Conservation (phyloP, 2,329 filamentous ascomycete genomes). For the Plenodomus lindquistii region DNA sequence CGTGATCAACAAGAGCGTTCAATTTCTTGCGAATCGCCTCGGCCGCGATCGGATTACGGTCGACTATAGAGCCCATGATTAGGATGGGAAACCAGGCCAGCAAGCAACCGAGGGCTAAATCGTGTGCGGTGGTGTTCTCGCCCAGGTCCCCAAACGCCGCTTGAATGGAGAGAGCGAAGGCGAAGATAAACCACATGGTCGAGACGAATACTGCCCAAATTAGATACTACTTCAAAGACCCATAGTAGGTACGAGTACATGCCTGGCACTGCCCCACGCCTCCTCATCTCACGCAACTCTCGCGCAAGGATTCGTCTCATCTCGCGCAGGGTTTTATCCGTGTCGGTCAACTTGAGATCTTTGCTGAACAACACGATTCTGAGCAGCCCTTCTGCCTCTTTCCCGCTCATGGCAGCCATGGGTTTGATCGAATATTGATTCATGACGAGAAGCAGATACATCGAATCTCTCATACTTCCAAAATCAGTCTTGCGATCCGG, state of each 20-base stretch:
- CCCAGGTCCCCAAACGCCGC: conserved; percentile 44
- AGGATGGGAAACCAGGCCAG: conserved; percentile 53
- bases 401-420: conserved; percentile 22
- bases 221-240: background rate
- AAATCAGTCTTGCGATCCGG: conserved; percentile 38
- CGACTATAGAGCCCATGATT: conserved; percentile 51
- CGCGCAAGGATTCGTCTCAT: conserved; percentile 43
- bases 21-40: conserved; percentile 46
- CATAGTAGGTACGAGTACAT: background rate
- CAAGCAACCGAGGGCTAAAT: conserved; percentile 50
- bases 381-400: conserved; percentile 45
- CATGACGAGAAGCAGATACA: conserved; percentile 51
- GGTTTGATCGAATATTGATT: conserved; percentile 51
- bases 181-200: conserved; percentile 50
- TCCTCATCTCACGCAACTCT: conserved; percentile 47
- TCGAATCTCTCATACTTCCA: conserved; percentile 47
- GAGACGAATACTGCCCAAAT: conserved; percentile 42
- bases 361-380: conserved; percentile 49
- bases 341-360: conserved; percentile 36
- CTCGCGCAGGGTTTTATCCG: conserved; percentile 34
- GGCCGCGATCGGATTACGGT: conserved; percentile 51
- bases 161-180: conserved; percentile 44
- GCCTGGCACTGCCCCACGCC: conserved; percentile 46
- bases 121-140: conserved; percentile 49
- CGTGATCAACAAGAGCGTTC: conserved; percentile 46